Percentiles rank a stretch among this genome's conserved stretches.
Evolutionary conservation across 306 rosid species (phyloP).

Genomic region (Senna siamea): DNA sequence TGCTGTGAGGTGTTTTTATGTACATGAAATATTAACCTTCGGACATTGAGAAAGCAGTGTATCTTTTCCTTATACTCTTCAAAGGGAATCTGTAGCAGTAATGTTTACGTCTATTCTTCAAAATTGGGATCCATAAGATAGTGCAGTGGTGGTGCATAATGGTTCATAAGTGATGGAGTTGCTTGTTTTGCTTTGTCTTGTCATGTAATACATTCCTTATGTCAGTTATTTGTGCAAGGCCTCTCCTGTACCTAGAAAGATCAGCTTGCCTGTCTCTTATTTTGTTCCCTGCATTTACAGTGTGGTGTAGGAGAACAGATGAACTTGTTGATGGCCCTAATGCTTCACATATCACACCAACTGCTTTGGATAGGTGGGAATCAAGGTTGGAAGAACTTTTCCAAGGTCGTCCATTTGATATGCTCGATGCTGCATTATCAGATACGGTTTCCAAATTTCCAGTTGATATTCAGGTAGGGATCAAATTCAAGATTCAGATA

Average conservation of each 20-base stretch:
- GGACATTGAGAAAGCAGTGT: slow-evolving; percentile 8
- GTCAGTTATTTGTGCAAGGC: slow-evolving; percentile 13
- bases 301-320: slow-evolving; percentile 71
- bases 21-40: slow-evolving; percentile 9
- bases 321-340: slow-evolving; percentile 72
- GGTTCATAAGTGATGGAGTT: slow-evolving; percentile 7
- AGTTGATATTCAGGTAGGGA: slow-evolving; percentile 60
- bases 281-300: slow-evolving; percentile 45
- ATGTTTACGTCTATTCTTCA: background rate
- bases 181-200: slow-evolving; percentile 12
- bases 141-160: background rate
- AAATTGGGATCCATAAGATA: background rate
- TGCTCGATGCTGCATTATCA: slow-evolving; percentile 64
- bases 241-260: background rate
- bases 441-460: slow-evolving; percentile 60
- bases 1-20: slow-evolving; percentile 1
- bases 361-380: slow-evolving; percentile 66
- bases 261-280: slow-evolving; percentile 11
- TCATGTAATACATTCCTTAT: background rate
- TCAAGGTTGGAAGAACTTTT: slow-evolving; percentile 63
- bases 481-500: background rate
- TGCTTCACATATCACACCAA: slow-evolving; percentile 64
- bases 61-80: slow-evolving; percentile 4
- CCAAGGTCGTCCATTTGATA: slow-evolving; percentile 64
- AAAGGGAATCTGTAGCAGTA: slow-evolving; percentile 29